Evolutionary conservation across 2,329 filamentous ascomycete species (phyloP).

Genomic region (Aspergillus ruber): DNA sequence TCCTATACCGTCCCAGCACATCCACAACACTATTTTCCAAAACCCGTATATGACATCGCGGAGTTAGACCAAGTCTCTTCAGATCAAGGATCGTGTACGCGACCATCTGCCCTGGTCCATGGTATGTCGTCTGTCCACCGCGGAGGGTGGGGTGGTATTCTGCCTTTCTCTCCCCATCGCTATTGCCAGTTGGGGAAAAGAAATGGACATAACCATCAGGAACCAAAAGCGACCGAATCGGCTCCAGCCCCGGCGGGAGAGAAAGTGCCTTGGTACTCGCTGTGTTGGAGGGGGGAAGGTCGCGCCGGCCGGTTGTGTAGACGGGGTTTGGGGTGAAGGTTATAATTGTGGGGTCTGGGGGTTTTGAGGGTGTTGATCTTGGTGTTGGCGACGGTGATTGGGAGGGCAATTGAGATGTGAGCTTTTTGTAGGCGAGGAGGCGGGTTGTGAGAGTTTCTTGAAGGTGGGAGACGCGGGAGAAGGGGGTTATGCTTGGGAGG

Average conservation of each 20-base stretch:
- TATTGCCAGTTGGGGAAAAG: constrained; percentile 9
- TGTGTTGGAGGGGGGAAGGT: constrained; percentile 44
- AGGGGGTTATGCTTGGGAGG: constrained; percentile 49
- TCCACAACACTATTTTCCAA: constrained; percentile 71
- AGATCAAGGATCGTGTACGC: constrained; percentile 91
- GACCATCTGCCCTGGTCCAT: constrained; percentile 86
- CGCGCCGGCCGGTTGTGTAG: constrained; percentile 84
- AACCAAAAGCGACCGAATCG: constrained; percentile 28
- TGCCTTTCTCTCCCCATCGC: constrained; percentile 38
- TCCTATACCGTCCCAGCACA: constrained; percentile 54
- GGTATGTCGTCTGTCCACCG: constrained; percentile 89
- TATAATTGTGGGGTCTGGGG: constrained; percentile 64
- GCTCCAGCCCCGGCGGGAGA: constrained; percentile 30
- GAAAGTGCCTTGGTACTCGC: constrained; percentile 28
- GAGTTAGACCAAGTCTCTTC: constrained; percentile 58
- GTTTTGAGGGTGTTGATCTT: constrained; percentile 17
- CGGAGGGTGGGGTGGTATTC: constrained; percentile 67
- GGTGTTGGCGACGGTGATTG: constrained; percentile 16
- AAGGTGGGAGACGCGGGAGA: constrained; percentile 48
- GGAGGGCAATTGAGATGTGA: constrained; percentile 20
- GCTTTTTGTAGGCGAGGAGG: constrained; percentile 57
- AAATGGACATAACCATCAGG: constrained; percentile 4
- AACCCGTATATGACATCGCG: constrained; percentile 69
- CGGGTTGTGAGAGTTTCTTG: constrained; percentile 52
- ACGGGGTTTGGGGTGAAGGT: constrained; percentile 77